These are phyloP conservation scores for Glutinoglossum americanum DNA, from an alignment of 495 filamentous ascomycete species.

Conservation along the genomic window DNA sequence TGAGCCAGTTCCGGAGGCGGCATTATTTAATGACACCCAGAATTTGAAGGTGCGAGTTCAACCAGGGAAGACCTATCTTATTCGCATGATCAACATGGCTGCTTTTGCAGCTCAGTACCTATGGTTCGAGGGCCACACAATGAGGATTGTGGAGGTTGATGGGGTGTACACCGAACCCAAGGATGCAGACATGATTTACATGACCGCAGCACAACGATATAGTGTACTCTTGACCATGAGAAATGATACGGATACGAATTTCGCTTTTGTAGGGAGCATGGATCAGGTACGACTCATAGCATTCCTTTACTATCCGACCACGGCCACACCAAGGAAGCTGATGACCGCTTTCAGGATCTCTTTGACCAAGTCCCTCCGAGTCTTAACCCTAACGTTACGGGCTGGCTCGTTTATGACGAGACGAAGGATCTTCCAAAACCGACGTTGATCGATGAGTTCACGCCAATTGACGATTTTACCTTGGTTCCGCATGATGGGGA, in stretches of 20 bases:
- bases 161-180: slow-evolving; percentile 25
- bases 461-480: slow-evolving; percentile 50
- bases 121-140: slow-evolving; percentile 47
- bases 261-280: slow-evolving; percentile 35
- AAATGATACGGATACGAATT: slow-evolving; percentile 41
- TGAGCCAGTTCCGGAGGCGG: slow-evolving; percentile 30
- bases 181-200: slow-evolving; percentile 15
- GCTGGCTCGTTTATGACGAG: slow-evolving; percentile 57
- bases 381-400: slow-evolving; percentile 57
- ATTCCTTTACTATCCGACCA: neutral
- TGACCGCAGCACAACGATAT: slow-evolving; percentile 50
- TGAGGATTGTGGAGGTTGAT: slow-evolving; percentile 34
- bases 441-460: slow-evolving; percentile 30
- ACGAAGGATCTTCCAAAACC: slow-evolving; percentile 33
- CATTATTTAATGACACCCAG: slow-evolving; percentile 34
- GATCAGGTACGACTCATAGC: slow-evolving; percentile 19
- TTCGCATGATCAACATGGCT: slow-evolving; percentile 56
- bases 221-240: slow-evolving; percentile 45
- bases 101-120: slow-evolving; percentile 48
- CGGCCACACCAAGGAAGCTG: neutral
- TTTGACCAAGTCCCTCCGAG: slow-evolving; percentile 43
- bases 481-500: slow-evolving; percentile 45
- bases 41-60: slow-evolving; percentile 35
- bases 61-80: slow-evolving; percentile 59
- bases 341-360: slow-evolving; percentile 25